Conservation (phyloP, 257 asterid species). For the Schizonepeta tenuifolia region DNA sequence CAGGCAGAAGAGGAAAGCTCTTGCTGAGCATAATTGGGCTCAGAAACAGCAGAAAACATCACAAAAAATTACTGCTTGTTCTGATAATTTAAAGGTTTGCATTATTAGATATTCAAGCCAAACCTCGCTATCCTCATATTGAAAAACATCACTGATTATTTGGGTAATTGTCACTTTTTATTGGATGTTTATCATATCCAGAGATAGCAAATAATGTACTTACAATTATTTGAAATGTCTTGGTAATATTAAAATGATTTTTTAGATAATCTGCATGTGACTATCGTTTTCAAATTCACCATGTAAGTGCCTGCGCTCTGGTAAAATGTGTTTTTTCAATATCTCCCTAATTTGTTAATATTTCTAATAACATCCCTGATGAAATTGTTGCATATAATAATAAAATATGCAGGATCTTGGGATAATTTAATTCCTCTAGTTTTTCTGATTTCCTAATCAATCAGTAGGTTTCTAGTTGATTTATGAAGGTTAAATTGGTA, state of each 20-base stretch:
- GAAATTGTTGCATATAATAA: background rate
- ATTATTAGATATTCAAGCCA: slow-evolving; percentile 22
- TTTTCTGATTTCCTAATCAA: slow-evolving; percentile 5
- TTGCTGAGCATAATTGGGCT: slow-evolving; percentile 68
- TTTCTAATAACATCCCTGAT: background rate
- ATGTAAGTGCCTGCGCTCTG: slow-evolving; percentile 2
- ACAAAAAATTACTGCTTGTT: slow-evolving; percentile 70
- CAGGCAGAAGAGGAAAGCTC: slow-evolving; percentile 65
- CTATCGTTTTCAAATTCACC: background rate
- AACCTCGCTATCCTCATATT: slow-evolving; percentile 5
- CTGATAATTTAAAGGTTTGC: slow-evolving; percentile 81
- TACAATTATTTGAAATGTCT: slow-evolving; percentile 12
- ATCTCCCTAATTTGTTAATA: slow-evolving; percentile 19
- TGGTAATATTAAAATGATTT: background rate
- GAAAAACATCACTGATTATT: slow-evolving; percentile 12
- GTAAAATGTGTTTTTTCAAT: background rate
- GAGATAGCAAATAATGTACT: slow-evolving; percentile 14
- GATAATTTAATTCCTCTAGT: background rate
- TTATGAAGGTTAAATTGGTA: slow-evolving; percentile 6
- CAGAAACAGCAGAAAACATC: slow-evolving; percentile 78
- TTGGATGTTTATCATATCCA: slow-evolving; percentile 15
- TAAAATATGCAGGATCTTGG: background rate
- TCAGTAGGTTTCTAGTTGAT: slow-evolving; percentile 7
- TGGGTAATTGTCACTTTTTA: slow-evolving; percentile 7
- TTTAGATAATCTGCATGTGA: background rate